phyloP scores from a whole-genome alignment of 768 basidiomycete species.

The Mycena venus region DNA sequence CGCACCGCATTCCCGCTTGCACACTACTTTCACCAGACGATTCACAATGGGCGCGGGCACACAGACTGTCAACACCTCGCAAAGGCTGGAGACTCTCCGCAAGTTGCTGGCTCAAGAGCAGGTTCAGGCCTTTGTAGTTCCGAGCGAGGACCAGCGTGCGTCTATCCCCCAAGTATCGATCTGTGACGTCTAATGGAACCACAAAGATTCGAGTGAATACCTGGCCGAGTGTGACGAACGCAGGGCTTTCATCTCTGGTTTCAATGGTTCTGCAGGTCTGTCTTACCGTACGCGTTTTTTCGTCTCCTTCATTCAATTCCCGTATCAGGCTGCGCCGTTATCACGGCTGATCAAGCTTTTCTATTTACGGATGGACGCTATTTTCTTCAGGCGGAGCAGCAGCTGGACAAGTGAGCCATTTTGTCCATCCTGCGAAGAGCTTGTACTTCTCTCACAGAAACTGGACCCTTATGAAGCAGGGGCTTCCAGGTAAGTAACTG shows the following conservation, averaged over 20 bases:
- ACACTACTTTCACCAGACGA: conserved; percentile 4
- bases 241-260: conserved; percentile 91
- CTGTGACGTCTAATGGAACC: conserved; percentile 1
- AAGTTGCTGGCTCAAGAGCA: conserved; percentile 48
- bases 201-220: conserved; percentile 89
- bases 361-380: conserved; percentile 98
- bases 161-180: conserved; percentile 31
- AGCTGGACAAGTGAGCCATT: conserved; percentile 80
- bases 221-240: conserved; percentile 86
- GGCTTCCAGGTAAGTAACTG: conserved; percentile 72
- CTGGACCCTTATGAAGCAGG: conserved; percentile 96
- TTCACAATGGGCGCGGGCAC: conserved; percentile 39
- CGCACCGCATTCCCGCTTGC: background rate
- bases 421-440: background rate
- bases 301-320: conserved; percentile 30
- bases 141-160: conserved; percentile 94
- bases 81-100: conserved; percentile 64
- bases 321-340: conserved; percentile 77
- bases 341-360: conserved; percentile 78
- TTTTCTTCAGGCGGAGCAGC: conserved; percentile 91
- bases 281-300: conserved; percentile 6
- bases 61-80: conserved; percentile 58
- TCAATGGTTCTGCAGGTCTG: conserved; percentile 92
- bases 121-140: conserved; percentile 84
- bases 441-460: conserved; percentile 62